phyloP scores from a whole-genome alignment of 1,284 basidiomycete genomes.

The Papiliotrema flavescens region DNA sequence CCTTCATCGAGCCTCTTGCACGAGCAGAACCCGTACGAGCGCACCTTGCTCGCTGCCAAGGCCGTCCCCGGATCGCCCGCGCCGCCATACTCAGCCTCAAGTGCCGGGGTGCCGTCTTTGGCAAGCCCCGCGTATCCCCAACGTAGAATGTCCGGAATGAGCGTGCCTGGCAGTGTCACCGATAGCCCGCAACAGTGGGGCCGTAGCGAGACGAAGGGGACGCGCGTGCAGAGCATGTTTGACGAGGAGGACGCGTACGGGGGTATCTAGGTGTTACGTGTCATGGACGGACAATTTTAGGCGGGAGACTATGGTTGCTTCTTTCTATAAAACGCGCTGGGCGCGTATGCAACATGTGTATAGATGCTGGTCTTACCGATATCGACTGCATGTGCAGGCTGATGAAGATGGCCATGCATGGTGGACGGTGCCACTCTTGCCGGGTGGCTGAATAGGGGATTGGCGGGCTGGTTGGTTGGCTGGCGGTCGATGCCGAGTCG shows the following conservation, averaged over 20 bases:
- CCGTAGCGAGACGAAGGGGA: neutral
- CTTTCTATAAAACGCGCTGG: neutral
- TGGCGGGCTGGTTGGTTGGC: too few species aligned
- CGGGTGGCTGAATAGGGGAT: neutral
- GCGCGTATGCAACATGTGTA: neutral
- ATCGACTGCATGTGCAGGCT: too few species aligned
- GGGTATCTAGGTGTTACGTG: slow-evolving; percentile 26
- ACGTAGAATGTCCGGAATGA: slow-evolving; percentile 29
- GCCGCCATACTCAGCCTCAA: slow-evolving; percentile 23
- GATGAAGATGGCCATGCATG: neutral
- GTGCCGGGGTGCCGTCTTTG: slow-evolving; percentile 13
- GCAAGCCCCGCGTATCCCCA: slow-evolving; percentile 24
- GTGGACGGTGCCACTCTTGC: neutral
- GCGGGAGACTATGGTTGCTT: neutral
- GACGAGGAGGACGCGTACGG: slow-evolving; percentile 44
- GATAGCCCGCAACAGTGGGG: slow-evolving; percentile 26
- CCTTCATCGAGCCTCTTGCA: slow-evolving; percentile 1
- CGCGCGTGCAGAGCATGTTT: slow-evolving; percentile 11
- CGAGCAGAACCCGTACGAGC: slow-evolving; percentile 29
- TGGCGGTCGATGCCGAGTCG: neutral
- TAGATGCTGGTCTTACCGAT: too few species aligned
- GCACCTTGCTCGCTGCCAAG: slow-evolving; percentile 4
- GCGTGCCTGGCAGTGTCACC: slow-evolving; percentile 31
- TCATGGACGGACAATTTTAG: neutral
- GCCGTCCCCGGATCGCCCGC: slow-evolving; percentile 5